A percentile compares a stretch with the other conserved stretches of the same genome.
Conservation (phyloP, 352 stramenopile genomes). For the Globisporangium lucens region DNA sequence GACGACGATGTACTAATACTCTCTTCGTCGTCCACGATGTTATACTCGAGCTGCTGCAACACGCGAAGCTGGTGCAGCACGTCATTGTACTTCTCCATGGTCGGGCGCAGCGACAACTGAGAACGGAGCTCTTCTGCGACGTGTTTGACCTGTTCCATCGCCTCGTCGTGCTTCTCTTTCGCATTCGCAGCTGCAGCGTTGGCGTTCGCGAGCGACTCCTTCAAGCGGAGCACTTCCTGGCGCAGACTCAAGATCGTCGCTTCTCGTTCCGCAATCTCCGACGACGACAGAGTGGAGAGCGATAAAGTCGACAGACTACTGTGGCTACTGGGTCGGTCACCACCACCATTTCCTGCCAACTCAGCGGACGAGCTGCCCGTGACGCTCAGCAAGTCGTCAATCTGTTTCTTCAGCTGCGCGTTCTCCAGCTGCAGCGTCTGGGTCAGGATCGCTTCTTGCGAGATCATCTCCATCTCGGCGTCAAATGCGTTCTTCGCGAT, state of each 20-base stretch:
- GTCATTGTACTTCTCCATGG: constrained; percentile 81
- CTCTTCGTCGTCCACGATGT: constrained; percentile 71
- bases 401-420: constrained; percentile 77
- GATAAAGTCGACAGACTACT: background rate
- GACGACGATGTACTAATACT: constrained; percentile 16
- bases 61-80: constrained; percentile 90
- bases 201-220: constrained; percentile 34
- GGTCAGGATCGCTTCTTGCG: constrained; percentile 78
- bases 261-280: constrained; percentile 58
- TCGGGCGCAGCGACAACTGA: constrained; percentile 66
- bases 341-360: background rate
- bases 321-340: background rate
- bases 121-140: constrained; percentile 30
- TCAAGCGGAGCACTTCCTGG: constrained; percentile 60
- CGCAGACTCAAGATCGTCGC: constrained; percentile 40
- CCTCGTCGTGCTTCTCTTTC: constrained; percentile 28
- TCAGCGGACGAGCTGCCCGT: constrained; percentile 5
- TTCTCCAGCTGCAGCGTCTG: constrained; percentile 82
- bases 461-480: constrained; percentile 87
- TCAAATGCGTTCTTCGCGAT: constrained; percentile 59
- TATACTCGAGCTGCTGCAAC: constrained; percentile 91
- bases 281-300: background rate
- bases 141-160: constrained; percentile 28
- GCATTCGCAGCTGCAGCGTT: constrained; percentile 27
- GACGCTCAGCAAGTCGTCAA: constrained; percentile 63